A percentile compares a stretch with the other conserved stretches of the same genome.
phyloP scores from a whole-genome alignment of 2,329 filamentous ascomycete species.

The Neopestalotiopsis clavispora region DNA sequence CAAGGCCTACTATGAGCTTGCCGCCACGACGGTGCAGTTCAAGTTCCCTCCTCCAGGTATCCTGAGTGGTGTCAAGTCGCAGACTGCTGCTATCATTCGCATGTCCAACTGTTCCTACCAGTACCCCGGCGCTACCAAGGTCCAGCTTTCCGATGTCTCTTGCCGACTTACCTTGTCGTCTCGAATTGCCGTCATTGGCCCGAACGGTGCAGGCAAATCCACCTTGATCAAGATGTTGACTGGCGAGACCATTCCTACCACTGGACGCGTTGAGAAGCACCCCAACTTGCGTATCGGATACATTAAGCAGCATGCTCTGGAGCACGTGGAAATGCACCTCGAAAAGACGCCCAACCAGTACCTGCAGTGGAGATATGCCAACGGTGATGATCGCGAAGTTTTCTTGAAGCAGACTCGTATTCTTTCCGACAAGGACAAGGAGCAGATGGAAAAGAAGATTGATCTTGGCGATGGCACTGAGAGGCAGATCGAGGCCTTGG shows the following conservation, averaged over 20 bases:
- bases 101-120: conserved; percentile 92
- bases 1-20: conserved; percentile 97
- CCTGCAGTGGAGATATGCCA: conserved; percentile 96
- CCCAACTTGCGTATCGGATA: conserved; percentile 98
- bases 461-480: conserved; percentile 82
- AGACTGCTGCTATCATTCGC: conserved; percentile 90
- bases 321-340: conserved; percentile 99
- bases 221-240: conserved; percentile 98
- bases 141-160: conserved; percentile 86
- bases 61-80: conserved; percentile 91
- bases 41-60: conserved; percentile 98
- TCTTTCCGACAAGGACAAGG: conserved; percentile 81
- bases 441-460: conserved; percentile 89
- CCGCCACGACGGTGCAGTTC: conserved; percentile 87
- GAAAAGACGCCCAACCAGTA: conserved; percentile 99
- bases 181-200: conserved; percentile 93
- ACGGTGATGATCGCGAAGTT: conserved; percentile 96
- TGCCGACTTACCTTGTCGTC: conserved; percentile 88
- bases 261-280: conserved; percentile 94
- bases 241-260: conserved; percentile 83
- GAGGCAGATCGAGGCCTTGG: conserved; percentile 82
- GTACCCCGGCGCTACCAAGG: conserved; percentile 89
- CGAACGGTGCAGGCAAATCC: conserved; percentile 97
- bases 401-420: conserved; percentile 96
- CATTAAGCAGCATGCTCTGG: conserved; percentile 98